Base-by-base conservation (phyloP, 768 basidiomycete genomes). In the Boletellus emodensis region DNA sequence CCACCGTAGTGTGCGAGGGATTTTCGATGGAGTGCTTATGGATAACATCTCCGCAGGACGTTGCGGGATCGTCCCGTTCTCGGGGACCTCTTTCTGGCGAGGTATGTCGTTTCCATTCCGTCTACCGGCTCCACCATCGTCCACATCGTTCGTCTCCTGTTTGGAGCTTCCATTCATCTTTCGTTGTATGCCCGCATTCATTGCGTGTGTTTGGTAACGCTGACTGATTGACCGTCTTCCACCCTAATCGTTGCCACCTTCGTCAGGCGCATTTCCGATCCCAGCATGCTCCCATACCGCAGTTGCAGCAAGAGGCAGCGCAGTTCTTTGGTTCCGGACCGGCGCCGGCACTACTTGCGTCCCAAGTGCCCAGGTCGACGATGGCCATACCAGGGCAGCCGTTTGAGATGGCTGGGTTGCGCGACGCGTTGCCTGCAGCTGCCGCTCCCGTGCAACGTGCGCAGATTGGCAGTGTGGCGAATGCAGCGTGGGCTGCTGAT, bases 261-360 rank as follows among this genome's bases (percentile, higher is more conserved):
- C 39, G 17, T 15, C 49, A 89, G 85, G 64, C 65, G 3, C 57
- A 51, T 44, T 89, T 90, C 66, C 82, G 84, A 44, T 77, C 84
- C 10, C 79, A 80, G 44, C 70, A 72, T 43, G 46, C 66, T 24
- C 67, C 69, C 35, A 54, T 71, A 33, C 65, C 70, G 28, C 72
- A 71, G 36, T 66, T 78, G 46, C 78, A 79, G 52, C 78, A 83
- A 64, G 88, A 90, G 60, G 87, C 84, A 5, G 75, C 83, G 14
- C 79, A 72, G 37, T 91, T 92, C 73, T 89, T 90, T 64, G 72
- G 76, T 33, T 50, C 60, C 30, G 55, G 55, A 14, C 52, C 52
- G 13, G 53, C 48, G 32, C 65, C 58, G 55, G 66, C 52, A n/a
- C 60, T 52, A 49, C 73, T 74, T 18, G 35, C 37, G 8, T 33